A percentile compares a stretch with the other conserved stretches of the same genome.
Conservation (phyloP, 1,284 basidiomycete species). For the Sporisorium sorghi region DNA sequence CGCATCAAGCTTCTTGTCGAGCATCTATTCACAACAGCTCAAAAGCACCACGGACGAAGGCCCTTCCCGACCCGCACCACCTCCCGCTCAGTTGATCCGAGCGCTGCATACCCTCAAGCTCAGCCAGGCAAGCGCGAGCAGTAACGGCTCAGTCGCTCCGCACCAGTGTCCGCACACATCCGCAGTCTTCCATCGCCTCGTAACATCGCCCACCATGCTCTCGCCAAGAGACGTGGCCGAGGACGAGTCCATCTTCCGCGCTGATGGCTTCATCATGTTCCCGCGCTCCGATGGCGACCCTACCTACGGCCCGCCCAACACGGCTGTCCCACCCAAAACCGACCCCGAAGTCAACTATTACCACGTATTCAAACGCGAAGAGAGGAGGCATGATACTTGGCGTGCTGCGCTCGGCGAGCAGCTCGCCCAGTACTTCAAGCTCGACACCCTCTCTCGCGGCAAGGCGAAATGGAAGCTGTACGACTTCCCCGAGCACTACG, state of each 20-base stretch:
- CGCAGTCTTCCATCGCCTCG: not conserved
- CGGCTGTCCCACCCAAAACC: slow-evolving; percentile 31
- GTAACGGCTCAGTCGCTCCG: no score
- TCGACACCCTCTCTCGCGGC: slow-evolving; percentile 25
- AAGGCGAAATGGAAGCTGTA: slow-evolving; percentile 49
- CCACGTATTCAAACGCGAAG: slow-evolving; percentile 44
- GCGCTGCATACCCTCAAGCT: not conserved
- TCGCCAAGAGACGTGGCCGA: slow-evolving; percentile 28
- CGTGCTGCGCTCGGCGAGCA: slow-evolving; percentile 34
- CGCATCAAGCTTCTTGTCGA: not conserved
- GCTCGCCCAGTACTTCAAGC: slow-evolving; percentile 40
- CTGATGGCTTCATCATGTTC: slow-evolving; percentile 53
- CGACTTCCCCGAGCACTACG: slow-evolving; percentile 52
- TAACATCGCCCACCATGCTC: slow-evolving; percentile 19
- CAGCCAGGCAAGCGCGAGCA: not conserved
- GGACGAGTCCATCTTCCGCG: slow-evolving; percentile 51
- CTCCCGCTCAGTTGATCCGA: not conserved
- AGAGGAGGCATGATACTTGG: slow-evolving; percentile 39
- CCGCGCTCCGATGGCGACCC: slow-evolving; percentile 57
- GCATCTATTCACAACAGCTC: not conserved
- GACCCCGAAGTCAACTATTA: slow-evolving; percentile 55
- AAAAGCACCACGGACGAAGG: not conserved
- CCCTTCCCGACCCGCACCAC: not conserved
- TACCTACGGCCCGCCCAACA: slow-evolving; percentile 45
- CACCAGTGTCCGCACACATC: no score